phyloP scores from a whole-genome alignment of 352 stramenopile genomes.

The Albugo laibachii region DNA sequence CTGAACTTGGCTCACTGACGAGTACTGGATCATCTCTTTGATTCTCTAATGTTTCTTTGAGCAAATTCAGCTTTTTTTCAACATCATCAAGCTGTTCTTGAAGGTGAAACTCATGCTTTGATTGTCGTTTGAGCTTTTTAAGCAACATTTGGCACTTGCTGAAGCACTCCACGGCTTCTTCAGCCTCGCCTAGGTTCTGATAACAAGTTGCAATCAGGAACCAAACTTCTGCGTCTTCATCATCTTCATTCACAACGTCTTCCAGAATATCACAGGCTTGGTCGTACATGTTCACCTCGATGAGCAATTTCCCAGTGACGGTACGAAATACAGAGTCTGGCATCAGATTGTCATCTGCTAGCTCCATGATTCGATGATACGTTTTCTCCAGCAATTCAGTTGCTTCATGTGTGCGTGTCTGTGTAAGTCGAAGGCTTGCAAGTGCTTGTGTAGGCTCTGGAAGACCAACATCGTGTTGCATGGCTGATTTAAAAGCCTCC shows the following conservation, averaged over 20 bases:
- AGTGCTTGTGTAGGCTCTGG: conserved; percentile 89
- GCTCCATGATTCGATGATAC: conserved; percentile 75
- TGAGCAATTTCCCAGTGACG: conserved; percentile 62
- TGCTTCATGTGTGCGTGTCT: conserved; percentile 82
- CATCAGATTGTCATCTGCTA: conserved; percentile 42
- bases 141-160: conserved; percentile 64
- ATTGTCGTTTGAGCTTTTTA: conserved; percentile 54
- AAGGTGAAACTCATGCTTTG: conserved; percentile 50
- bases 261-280: conserved; percentile 66
- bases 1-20: too few species aligned
- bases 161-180: conserved; percentile 72
- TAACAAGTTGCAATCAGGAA: conserved; percentile 79
- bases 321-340: conserved; percentile 74
- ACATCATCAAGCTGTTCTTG: conserved; percentile 43
- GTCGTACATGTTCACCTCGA: conserved; percentile 73
- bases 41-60: too few species aligned
- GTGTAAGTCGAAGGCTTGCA: conserved; percentile 87
- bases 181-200: conserved; percentile 62
- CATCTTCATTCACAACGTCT: conserved; percentile 76
- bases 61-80: too few species aligned
- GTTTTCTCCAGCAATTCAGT: conserved; percentile 80
- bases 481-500: conserved; percentile 69
- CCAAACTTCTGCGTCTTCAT: conserved; percentile 80
- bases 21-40: too few species aligned
- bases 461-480: conserved; percentile 79